Evolutionary conservation across 352 stramenopile genomes (phyloP), one percentile per base, ranked within the genome.

Genomic region (Phytopythium aichiense): DNA sequence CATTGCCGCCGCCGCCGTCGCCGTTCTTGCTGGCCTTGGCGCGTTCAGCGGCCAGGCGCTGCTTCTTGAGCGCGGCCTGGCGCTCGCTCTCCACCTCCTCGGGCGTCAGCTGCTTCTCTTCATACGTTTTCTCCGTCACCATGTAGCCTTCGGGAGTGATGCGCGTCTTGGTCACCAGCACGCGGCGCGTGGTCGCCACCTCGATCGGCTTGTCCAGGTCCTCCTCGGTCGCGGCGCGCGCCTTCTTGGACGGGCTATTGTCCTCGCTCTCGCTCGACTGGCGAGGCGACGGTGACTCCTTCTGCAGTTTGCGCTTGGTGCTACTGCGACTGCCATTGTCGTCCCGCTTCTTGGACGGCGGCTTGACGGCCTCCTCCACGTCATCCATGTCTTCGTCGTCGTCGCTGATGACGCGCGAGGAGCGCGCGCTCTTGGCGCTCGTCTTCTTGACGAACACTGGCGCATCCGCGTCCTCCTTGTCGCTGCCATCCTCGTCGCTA

Each of bases 111-210:
- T 91, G 76, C 40, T 91, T 74, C 43, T 92, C 82, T 33, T 94
- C 77, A 45, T 80, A 87, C 42, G 68, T 71, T 51, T 87, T 87
- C 67, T 94, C 85, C 31, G 83, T 94, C 31, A 91, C 81, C 85
- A 94, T 94, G 73, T 94, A 94, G 28, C 85, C 85, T 53, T 89
- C 65, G 30, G 91, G 79, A 51, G 88, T 91, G 63, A 94, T 89
- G 55, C 75, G 72, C 43, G 83, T 91, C 67, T 89, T 94, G 38
- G 66, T 80, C 38, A 91, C 73, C 18, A 85, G 60, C 50, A 87
- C 64, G 12, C 73, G 70, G n/a, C 81, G 73, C 60, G 82, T 91
- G 8, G 69, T 83, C 7, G 63, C 38, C 33, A 87, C 54, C 20
- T 58, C 64, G 30, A 56, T 66, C 42, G 69, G 64, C 35, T 68